Evolutionary conservation across 352 stramenopile genomes (phyloP), one percentile per base, ranked within the genome.

Genomic region (Phytopythium kandeliae): DNA sequence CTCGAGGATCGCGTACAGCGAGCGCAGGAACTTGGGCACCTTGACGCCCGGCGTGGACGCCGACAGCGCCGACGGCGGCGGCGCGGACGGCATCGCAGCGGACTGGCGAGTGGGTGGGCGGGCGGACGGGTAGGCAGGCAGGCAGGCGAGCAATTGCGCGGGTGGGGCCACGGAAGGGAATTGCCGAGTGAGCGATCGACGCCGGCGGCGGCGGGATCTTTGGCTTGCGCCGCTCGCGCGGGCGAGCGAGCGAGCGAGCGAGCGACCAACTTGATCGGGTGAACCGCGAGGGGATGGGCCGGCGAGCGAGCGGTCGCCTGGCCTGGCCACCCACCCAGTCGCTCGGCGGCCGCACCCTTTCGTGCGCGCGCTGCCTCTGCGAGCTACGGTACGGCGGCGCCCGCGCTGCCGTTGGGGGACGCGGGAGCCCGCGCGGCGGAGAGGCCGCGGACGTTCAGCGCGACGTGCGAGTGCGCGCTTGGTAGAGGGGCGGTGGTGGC

Each of bases 21-120:
- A 89, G 1, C 80, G 72, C 33, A 93, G 60, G 54, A 93, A 93
- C 64, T 91, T 90, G 58, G 82, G 83, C 33, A 92, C 73, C 48
- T 89, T 89, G 60, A 70, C 81, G 5, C 61, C 50, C 31, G 60
- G 33, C 2, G 54, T 44, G 1, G 63, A 37, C 13, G 48, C 28
- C 0, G 55, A 21, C 21, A 9, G 13, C 21, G 7, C 22, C 21
- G 44, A 38, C 44, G 44, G 28, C 30, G 44, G 17, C 25, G 25
- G 15, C 24, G 41, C 8, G 8, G 41, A 19, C 19, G n/a, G 9
- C 22, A 8, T 26, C n/a, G 35, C 7, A 16, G 40, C 40, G 21
- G 41, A 47, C 41, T 3, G 21, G 41, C 16, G 22, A 6, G n/a
- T 25, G 16, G 7, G 26, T 2, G 13, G 15, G 7, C 24, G 42